A percentile compares a stretch with the other conserved stretches of the same genome.
phyloP scores from a whole-genome alignment of 345 rosid genomes.

The Aethionema arabicum region DNA sequence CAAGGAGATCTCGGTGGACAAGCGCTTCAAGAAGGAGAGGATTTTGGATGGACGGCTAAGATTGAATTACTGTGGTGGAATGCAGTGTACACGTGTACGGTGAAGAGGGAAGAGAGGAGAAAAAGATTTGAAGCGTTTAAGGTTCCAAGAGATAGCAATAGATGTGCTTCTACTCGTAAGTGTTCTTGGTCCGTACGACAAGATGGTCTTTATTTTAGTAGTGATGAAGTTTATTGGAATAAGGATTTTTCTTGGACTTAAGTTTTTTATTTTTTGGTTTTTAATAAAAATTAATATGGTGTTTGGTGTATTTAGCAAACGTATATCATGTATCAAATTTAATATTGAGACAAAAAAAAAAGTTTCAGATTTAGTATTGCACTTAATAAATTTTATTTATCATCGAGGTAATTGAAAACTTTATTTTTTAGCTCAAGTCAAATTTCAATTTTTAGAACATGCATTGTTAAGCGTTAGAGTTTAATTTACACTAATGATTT shows the following conservation, averaged over 20 bases:
- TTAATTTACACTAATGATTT: too few species aligned
- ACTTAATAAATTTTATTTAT: too few species aligned
- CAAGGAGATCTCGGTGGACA: conserved; percentile 81
- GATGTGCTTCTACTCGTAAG: conserved; percentile 61
- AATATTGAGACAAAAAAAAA: too few species aligned
- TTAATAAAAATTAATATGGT: background rate
- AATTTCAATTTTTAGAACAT: too few species aligned
- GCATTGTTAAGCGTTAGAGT: too few species aligned
- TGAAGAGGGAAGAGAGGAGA: conserved; percentile 70
- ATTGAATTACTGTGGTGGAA: conserved; percentile 47
- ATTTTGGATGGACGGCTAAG: conserved; percentile 64
- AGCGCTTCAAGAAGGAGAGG: conserved; percentile 92
- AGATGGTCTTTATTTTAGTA: conserved; percentile 85
- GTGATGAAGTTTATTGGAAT: conserved; percentile 77
- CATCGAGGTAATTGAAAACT: too few species aligned
- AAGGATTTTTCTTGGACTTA: conserved; percentile 74
- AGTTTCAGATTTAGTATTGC: too few species aligned
- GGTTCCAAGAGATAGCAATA: conserved; percentile 49
- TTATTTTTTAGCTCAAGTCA: too few species aligned
- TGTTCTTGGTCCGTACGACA: conserved; percentile 90
- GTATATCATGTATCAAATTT: too few species aligned
- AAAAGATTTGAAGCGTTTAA: conserved; percentile 64
- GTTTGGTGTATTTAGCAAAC: too few species aligned
- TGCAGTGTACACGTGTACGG: conserved; percentile 52
- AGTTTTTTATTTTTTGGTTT: background rate